These are phyloP conservation scores for Cyclostephanos tholiformis DNA, from an alignment of 108 stramenopile genomes.

Conservation along the genomic window DNA sequence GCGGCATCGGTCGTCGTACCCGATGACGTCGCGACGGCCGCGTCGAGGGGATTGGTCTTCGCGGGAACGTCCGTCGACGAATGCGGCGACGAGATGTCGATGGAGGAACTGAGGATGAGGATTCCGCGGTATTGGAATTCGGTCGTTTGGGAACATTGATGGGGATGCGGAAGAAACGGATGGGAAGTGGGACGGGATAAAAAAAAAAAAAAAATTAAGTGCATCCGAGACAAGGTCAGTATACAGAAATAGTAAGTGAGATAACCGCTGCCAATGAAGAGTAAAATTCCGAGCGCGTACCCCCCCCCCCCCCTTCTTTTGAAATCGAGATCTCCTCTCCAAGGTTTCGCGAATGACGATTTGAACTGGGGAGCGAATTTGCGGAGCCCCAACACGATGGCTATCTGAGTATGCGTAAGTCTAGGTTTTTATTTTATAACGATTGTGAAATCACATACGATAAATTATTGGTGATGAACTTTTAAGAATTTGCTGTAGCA, in stretches of 20 bases:
- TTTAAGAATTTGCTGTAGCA: too few species aligned
- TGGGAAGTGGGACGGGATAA: constrained; percentile 15
- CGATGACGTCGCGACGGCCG: too few species aligned
- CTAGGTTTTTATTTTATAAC: constrained; percentile 7
- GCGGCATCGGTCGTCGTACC: too few species aligned
- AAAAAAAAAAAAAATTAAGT: background rate
- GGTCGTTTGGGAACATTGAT: constrained; percentile 18
- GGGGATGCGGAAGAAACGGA: too few species aligned
- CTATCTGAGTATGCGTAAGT: constrained; percentile 7
- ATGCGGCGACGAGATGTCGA: constrained; percentile 40
- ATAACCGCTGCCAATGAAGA: background rate
- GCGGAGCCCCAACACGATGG: background rate
- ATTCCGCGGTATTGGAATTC: constrained; percentile 43
- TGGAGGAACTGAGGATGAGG: constrained; percentile 45
- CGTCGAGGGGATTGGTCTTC: constrained; percentile 20
- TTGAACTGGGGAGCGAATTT: background rate
- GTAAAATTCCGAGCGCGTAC: background rate
- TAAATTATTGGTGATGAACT: too few species aligned
- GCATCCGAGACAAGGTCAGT: background rate
- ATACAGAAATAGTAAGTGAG: background rate
- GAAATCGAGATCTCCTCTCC: background rate
- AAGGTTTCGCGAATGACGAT: background rate
- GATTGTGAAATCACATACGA: too few species aligned
- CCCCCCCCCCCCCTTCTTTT: background rate
- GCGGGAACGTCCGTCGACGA: constrained; percentile 36